Base-by-base conservation (phyloP, 2,329 filamentous ascomycete species). In the Pseudogymnoascus sp. region DNA sequence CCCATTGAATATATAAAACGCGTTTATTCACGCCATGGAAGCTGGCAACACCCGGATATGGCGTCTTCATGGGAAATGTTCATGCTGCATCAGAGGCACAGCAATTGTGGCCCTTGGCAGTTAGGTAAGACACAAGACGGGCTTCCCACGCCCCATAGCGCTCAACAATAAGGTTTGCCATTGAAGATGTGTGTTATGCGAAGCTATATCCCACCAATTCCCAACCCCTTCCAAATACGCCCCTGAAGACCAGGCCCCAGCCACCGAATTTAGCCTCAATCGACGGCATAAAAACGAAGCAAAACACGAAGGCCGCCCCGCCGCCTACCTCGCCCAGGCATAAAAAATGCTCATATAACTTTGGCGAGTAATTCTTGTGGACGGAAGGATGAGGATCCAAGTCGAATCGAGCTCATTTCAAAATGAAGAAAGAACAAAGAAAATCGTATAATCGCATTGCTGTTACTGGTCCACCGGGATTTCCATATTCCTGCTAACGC, bases 371-470 rank as follows among this genome's bases (percentile, higher is more conserved):
- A 57, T 7, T 57, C n/a, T 18, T 57, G 51, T 36, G 29, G 51
- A 57, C 29, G 51, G 51, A 34, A 26, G 51, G 29, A 34, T 29
- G 51, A 57, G 51, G 51, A 57, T 36, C 29, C 51, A 57, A 36
- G 51, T 57, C 51, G 51, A 36, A 57, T 34, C 51, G 51, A 57
- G 51, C 26, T 34, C 29, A 6, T 57, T 57, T 57, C 51, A 57
- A 57, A 36, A 57, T 57, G 51, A 57, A 57, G 31, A n/a, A 31
- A 54, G 51, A 57, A 34, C 51, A 57, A 57, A 57, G 29, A 57
- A 57, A 57, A 57, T 57, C 51, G 51, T 57, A 57, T 57, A 57
- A 57, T 57, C 51, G 51, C 51, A 34, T 57, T 57, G 51, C 51
- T 57, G 51, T 34, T 57, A 12, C 29, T 57, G 51, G 26, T 57